These are phyloP conservation scores for Cetraspora pellucida DNA, from an alignment of 192 early-diverging fungal genomes.

Conservation along the genomic window DNA sequence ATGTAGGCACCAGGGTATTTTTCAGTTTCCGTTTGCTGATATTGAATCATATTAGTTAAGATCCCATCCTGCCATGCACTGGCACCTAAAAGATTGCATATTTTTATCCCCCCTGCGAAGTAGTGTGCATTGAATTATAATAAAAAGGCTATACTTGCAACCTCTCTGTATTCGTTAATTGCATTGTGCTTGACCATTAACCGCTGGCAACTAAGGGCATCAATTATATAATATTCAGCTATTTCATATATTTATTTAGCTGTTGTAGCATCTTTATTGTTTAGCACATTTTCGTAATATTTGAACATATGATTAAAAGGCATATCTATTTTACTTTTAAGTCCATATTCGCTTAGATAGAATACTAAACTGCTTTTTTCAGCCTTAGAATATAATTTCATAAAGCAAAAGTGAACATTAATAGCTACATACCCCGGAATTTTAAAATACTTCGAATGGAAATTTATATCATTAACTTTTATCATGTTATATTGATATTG, in stretches of 20 bases:
- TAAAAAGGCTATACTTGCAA: conserved; percentile 1
- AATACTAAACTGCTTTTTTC: too few relatives aligned
- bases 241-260: conserved; percentile 12
- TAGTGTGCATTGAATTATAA: conserved; percentile 10
- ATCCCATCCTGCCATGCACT: background rate
- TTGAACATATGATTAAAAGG: background rate
- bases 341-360: background rate
- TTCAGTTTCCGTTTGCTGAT: background rate
- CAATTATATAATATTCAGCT: conserved; percentile 17
- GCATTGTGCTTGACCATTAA: conserved; percentile 26
- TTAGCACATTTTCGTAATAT: background rate
- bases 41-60: background rate
- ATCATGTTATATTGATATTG: too few relatives aligned
- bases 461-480: too few relatives aligned
- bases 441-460: too few relatives aligned
- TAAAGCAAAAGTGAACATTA: too few relatives aligned
- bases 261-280: background rate
- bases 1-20: background rate
- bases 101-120: conserved; percentile 7
- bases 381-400: too few relatives aligned
- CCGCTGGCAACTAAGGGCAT: background rate
- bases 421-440: too few relatives aligned
- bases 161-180: conserved; percentile 25
- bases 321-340: background rate
- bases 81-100: conserved; percentile 18